Evolutionary conservation across 2,329 filamentous ascomycete species (phyloP).

Genomic region (Pseudogymnoascus sp.): DNA sequence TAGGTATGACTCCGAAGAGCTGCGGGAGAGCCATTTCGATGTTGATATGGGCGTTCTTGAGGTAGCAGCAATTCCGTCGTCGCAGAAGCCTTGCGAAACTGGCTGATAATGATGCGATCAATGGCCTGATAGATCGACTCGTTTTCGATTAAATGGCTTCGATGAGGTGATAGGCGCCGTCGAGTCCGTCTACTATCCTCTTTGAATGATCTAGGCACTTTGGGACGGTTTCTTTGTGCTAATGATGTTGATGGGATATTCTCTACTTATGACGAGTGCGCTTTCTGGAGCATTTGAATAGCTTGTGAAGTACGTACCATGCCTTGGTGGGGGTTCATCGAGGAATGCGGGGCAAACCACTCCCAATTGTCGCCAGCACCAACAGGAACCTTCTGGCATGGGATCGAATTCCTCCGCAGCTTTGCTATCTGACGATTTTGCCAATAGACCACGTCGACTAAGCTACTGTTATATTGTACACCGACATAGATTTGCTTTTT

Average conservation of each 20-base stretch:
- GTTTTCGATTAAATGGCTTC: background rate
- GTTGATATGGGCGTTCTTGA: background rate
- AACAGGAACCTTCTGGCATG: conserved; percentile 1
- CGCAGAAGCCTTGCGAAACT: background rate
- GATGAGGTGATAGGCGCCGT: background rate
- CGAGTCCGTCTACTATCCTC: background rate
- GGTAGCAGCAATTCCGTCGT: background rate
- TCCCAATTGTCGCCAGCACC: background rate
- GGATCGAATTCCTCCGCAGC: background rate
- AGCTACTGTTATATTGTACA: background rate
- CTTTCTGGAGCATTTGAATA: background rate
- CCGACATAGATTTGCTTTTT: background rate
- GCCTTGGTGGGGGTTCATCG: background rate
- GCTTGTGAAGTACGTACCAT: background rate
- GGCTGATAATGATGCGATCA: background rate
- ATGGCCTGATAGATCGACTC: background rate
- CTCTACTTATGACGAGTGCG: background rate
- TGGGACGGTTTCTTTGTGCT: background rate
- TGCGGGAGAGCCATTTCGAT: conserved; percentile 13
- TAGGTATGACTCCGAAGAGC: conserved; percentile 52
- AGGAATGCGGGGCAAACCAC: background rate
- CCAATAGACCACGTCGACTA: background rate
- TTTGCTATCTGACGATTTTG: background rate
- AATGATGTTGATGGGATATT: background rate
- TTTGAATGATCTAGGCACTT: background rate